Conservation (phyloP, 2,329 filamentous ascomycete species). For the Ceratocystiopsis minuta region DNA sequence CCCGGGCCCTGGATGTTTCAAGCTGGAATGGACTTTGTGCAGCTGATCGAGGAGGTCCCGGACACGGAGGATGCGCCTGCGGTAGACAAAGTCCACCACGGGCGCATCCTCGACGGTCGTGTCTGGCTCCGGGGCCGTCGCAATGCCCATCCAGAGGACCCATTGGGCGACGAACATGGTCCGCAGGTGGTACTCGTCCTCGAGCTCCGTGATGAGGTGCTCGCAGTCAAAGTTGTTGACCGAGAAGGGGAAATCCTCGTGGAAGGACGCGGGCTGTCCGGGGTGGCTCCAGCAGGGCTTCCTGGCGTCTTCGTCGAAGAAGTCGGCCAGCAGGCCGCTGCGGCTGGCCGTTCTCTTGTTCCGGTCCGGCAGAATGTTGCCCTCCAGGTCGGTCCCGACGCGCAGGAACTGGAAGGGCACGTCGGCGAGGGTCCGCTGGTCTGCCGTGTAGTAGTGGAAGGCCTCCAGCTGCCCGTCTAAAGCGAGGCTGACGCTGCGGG, state of each 20-base stretch:
- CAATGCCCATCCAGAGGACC: constrained; percentile 4
- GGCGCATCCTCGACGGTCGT: background rate
- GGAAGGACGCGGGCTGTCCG: background rate
- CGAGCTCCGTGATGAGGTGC: constrained; percentile 2
- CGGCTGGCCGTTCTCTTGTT: background rate
- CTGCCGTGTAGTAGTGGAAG: too few species aligned
- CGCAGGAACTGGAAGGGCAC: constrained; percentile 5
- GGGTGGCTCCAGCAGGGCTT: constrained; percentile 1
- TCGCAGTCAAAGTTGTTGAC: constrained; percentile 9
- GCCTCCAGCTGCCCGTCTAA: too few species aligned
- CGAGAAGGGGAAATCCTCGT: constrained; percentile 5
- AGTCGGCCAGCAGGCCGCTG: constrained; percentile 2
- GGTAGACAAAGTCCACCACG: background rate
- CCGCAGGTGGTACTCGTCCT: constrained; percentile 4
- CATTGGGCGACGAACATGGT: background rate
- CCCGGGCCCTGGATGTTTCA: background rate
- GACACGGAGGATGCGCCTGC: constrained; percentile 2
- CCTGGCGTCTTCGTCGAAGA: background rate
- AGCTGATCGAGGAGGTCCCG: constrained; percentile 2
- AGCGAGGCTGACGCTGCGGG: too few species aligned
- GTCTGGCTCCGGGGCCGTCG: background rate
- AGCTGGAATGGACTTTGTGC: background rate
- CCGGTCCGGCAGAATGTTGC: too few species aligned
- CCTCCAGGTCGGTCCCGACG: constrained; percentile 4
- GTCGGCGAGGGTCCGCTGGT: constrained; percentile 2